Evolutionary conservation across 2,329 filamentous ascomycete genomes (phyloP), one percentile per base, ranked within the genome.

Genomic region (Orbilia quercus): DNA sequence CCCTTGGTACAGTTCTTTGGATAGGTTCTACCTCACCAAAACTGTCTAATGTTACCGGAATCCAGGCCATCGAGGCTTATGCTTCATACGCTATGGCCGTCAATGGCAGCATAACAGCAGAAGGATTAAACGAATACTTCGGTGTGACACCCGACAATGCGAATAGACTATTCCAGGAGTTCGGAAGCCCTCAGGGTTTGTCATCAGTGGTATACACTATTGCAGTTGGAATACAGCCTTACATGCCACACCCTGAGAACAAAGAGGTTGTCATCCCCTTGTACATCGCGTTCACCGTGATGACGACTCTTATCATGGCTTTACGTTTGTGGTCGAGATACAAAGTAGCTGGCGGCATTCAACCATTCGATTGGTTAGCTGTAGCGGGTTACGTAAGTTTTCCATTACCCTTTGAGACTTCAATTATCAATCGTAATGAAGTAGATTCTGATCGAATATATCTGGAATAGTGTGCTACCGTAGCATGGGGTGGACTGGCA

Each of bases 301-400:
- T 74, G 6, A 74, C 70, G 4, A 53, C 63, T 20, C 34, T 74
- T 16, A 36, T 74, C 4, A 66, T 74, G 44, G 50, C 42, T 6
- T n/a, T 74, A 9, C 53, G 70, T n/a, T 23, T 74, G 7, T 74
- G 64, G 63, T 74, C 70, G 16, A 67, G 70, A 34, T 42, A 74
- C 44, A 74, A 67, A 22, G 53, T 74, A 2, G 54, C 70, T 14
- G 54, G 54, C 12, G 63, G 63, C n/a, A 69, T 74, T 7, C 54
- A 63, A 25, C 28, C 55, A 4, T 74, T 74, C 34, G 70, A 74
- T 44, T 74, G 64, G 63, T 9, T 69, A 1, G 64, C 64, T 2
- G 16, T 74, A 9, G 36, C 22, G 7, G 70, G 70, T 11, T 74
- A 31, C 40, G 70, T 74, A 74, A 57, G 70, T 40, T 22, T 11